Conservation (phyloP, 345 rosid species). For the Salix exigua region DNA sequence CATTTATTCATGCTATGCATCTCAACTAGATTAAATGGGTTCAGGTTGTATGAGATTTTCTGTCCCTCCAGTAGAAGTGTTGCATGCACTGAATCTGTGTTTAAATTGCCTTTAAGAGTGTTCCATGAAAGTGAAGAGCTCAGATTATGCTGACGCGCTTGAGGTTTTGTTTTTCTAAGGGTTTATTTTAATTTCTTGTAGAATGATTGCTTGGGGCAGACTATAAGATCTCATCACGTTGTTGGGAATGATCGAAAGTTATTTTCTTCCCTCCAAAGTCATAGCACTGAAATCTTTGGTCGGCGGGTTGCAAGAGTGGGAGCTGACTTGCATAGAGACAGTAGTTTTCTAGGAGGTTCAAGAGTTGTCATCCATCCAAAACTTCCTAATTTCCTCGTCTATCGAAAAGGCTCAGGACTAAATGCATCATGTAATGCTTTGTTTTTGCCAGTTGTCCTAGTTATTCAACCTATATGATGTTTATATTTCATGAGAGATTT, state of each 20-base stretch:
- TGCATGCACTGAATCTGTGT: background rate
- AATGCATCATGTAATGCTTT: conserved; percentile 69
- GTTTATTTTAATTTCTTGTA: conserved; percentile 23
- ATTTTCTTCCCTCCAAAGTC: conserved; percentile 28
- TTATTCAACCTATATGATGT: background rate
- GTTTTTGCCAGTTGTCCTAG: background rate
- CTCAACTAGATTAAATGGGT: background rate
- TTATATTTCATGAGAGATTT: background rate
- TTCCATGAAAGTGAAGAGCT: background rate
- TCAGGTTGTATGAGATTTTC: background rate
- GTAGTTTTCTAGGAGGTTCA: conserved; percentile 67
- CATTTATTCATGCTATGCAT: background rate
- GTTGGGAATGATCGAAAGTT: conserved; percentile 23
- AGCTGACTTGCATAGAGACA: conserved; percentile 22
- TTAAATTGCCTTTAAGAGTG: background rate
- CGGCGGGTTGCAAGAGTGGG: conserved; percentile 25
- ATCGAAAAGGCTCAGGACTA: conserved; percentile 33
- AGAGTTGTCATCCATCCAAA: conserved; percentile 33
- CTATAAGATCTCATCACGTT: conserved; percentile 16
- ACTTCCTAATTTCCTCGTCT: conserved; percentile 13
- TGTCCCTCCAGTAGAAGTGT: background rate
- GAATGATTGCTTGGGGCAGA: conserved; percentile 33
- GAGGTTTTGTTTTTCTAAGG: conserved; percentile 10
- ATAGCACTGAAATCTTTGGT: conserved; percentile 20
- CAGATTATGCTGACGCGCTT: background rate